Evolutionary conservation across 768 basidiomycete genomes (phyloP).

Genomic region (Russula vinacea): DNA sequence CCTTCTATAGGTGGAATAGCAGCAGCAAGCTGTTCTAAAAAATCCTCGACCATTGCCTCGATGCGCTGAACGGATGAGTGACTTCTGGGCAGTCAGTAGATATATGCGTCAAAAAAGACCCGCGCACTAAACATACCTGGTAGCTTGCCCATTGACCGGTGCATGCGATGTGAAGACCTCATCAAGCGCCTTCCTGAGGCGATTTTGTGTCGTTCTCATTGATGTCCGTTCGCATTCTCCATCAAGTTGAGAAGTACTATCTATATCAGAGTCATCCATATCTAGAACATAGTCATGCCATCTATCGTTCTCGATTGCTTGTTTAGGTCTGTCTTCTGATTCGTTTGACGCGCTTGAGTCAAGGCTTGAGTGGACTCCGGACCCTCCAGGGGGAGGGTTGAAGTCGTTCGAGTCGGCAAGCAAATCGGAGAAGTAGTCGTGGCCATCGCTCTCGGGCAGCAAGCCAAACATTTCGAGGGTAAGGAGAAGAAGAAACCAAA

Average conservation of each 20-base stretch:
- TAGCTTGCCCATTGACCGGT: not conserved
- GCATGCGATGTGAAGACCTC: not conserved
- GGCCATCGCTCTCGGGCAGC: not conserved
- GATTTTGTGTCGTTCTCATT: not conserved
- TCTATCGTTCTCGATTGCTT: not conserved
- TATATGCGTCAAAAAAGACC: constrained; percentile 6
- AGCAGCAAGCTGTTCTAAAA: constrained; percentile 21
- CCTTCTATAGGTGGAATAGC: constrained; percentile 20
- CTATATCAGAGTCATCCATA: constrained; percentile 6
- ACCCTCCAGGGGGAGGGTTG: not conserved
- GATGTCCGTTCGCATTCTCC: not conserved
- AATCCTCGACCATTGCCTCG: constrained; percentile 16
- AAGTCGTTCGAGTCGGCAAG: constrained; percentile 2
- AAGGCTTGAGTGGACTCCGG: not conserved
- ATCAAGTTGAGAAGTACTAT: not conserved
- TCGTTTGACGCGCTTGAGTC: not conserved
- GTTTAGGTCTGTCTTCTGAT: not conserved
- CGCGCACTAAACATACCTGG: not conserved
- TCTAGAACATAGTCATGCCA: constrained; percentile 1
- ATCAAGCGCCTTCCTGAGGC: not conserved
- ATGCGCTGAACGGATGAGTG: constrained; percentile 17
- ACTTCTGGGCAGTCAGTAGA: not conserved
- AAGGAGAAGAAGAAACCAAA: not conserved
- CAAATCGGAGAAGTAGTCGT: constrained; percentile 7
- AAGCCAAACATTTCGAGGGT: constrained; percentile 1